Evolutionary conservation across 2,329 filamentous ascomycete genomes (phyloP).

Genomic region (Hypoxylon sp.): DNA sequence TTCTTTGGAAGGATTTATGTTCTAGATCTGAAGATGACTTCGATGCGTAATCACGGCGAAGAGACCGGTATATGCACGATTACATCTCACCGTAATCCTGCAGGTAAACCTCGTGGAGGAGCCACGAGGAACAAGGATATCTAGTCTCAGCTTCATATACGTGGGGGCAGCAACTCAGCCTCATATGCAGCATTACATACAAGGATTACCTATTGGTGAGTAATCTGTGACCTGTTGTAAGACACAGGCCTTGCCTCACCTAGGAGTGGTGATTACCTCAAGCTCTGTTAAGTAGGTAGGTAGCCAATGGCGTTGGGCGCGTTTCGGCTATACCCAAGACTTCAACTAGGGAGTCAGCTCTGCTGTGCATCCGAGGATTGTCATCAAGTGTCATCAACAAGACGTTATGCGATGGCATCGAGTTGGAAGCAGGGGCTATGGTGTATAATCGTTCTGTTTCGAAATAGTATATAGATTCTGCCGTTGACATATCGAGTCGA

Average conservation of each 20-base stretch:
- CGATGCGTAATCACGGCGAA: background rate
- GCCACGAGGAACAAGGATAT: background rate
- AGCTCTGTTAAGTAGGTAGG: background rate
- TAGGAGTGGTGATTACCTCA: background rate
- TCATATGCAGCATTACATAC: background rate
- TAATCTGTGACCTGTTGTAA: background rate
- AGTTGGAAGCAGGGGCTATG: background rate
- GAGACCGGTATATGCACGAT: background rate
- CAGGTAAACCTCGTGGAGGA: background rate
- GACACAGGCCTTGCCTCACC: background rate
- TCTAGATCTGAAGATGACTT: background rate
- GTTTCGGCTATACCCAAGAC: background rate
- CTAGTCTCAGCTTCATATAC: background rate
- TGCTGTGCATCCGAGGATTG: background rate
- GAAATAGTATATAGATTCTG: conserved; percentile 1
- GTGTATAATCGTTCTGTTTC: background rate
- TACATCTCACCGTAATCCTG: background rate
- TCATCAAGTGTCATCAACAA: conserved; percentile 3
- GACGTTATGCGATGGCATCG: background rate
- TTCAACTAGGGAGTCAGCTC: background rate
- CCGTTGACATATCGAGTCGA: background rate
- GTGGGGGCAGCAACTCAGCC: background rate
- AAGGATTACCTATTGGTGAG: background rate
- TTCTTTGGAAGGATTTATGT: background rate
- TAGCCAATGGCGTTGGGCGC: background rate